Evolutionary conservation across 345 rosid species (phyloP).

Genomic region (Hirschfeldia incana): DNA sequence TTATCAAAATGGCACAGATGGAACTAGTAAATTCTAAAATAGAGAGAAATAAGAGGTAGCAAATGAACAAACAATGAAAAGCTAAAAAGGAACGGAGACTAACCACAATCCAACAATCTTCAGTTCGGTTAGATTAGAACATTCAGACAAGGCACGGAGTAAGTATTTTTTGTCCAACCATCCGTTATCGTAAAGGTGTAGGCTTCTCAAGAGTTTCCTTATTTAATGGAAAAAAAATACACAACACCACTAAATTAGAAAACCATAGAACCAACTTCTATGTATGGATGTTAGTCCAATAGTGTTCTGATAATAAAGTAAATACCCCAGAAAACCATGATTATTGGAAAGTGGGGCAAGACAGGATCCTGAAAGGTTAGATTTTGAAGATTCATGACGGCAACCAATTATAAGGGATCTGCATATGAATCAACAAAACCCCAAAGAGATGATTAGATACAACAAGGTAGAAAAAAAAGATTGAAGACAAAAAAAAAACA

Average conservation of each 20-base stretch:
- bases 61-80: not conserved
- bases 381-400: slow-evolving; percentile 31
- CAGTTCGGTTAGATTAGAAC: slow-evolving; percentile 65
- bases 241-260: not conserved
- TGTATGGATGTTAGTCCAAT: not conserved
- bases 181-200: slow-evolving; percentile 58
- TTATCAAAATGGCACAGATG: not conserved
- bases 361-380: slow-evolving; percentile 64
- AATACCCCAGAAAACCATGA: slow-evolving; percentile 8
- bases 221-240: not conserved
- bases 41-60: not conserved
- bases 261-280: not conserved
- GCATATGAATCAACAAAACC: slow-evolving; percentile 32
- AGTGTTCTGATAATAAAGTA: not conserved
- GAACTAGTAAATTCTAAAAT: not conserved
- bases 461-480: not conserved
- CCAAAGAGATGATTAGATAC: not conserved
- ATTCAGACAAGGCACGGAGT: slow-evolving; percentile 52
- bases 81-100: not conserved
- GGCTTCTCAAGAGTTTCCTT: slow-evolving; percentile 63
- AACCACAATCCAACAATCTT: slow-evolving; percentile 89
- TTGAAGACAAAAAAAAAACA: not conserved
- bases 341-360: slow-evolving; percentile 47
- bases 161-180: slow-evolving; percentile 58
- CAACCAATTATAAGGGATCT: slow-evolving; percentile 53